Evolutionary conservation across 1,139 yeast species (phyloP).

Genomic region (Candida labiduridarum): DNA sequence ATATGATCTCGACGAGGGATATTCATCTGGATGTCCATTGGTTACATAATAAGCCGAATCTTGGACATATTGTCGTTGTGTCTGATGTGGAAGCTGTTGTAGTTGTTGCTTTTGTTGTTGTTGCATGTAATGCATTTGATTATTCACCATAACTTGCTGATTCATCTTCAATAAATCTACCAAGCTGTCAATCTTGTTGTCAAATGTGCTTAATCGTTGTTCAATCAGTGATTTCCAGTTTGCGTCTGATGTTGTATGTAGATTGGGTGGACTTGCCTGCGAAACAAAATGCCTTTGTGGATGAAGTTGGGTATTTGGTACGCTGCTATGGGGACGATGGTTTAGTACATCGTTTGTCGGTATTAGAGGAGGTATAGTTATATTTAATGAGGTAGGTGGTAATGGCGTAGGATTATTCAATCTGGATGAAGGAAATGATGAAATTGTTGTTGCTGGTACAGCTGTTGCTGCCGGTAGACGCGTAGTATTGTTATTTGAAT

Average conservation of each 20-base stretch:
- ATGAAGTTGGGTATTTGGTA: not conserved
- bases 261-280: not conserved
- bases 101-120: constrained; percentile 1
- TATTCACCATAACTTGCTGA: constrained; percentile 30
- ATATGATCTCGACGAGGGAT: constrained; percentile 6
- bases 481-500: constrained; percentile 2
- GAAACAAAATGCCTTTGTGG: not conserved
- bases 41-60: constrained; percentile 1
- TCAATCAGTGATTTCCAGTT: constrained; percentile 52
- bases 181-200: constrained; percentile 46
- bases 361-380: not conserved
- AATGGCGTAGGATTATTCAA: constrained; percentile 5
- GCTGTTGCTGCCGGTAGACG: constrained; percentile 5
- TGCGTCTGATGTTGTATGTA: constrained; percentile 12
- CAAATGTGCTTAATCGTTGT: constrained; percentile 46
- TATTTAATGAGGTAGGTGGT: not conserved
- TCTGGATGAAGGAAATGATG: not conserved
- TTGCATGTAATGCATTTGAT: constrained; percentile 17
- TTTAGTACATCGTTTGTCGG: not conserved
- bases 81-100: constrained; percentile 14
- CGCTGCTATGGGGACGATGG: not conserved
- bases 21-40: constrained; percentile 3
- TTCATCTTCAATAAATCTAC: constrained; percentile 39
- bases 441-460: not conserved
- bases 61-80: constrained; percentile 6